Conservation (phyloP, 2,329 filamentous ascomycete genomes). For the Sphaerulina vaccinii region DNA sequence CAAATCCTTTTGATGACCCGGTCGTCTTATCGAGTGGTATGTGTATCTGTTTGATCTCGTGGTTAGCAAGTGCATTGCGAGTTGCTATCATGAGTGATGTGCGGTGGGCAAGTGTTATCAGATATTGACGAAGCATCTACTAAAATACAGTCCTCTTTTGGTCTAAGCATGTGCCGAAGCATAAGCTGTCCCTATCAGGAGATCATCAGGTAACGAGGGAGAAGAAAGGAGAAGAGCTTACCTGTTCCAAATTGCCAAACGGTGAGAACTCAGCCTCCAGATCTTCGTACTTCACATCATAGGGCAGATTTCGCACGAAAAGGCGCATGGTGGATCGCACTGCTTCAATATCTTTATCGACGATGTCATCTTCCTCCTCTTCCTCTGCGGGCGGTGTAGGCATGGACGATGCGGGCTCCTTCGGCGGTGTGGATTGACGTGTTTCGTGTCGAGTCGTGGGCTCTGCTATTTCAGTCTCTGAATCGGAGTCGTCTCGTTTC, state of each 20-base stretch:
- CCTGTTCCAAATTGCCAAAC: conserved; percentile 81
- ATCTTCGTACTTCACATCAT: conserved; percentile 73
- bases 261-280: conserved; percentile 68
- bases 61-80: conserved; percentile 2
- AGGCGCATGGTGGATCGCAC: conserved; percentile 74
- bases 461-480: conserved; percentile 22
- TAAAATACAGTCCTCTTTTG: conserved; percentile 94
- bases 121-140: conserved; percentile 95
- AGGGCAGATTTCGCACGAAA: conserved; percentile 87
- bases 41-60: conserved; percentile 65
- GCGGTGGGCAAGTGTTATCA: conserved; percentile 31
- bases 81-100: not conserved
- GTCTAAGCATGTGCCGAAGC: conserved; percentile 81
- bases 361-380: conserved; percentile 42
- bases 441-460: not conserved
- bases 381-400: conserved; percentile 31
- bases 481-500: not conserved
- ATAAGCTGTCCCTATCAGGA: conserved; percentile 99
- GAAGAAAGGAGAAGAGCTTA: conserved; percentile 53
- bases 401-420: conserved; percentile 21
- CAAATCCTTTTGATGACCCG: conserved; percentile 82
- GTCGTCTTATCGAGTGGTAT: conserved; percentile 69
- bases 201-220: conserved; percentile 73
- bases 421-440: not conserved
- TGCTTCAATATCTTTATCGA: conserved; percentile 54